Conservation (phyloP, 768 basidiomycete species). For the Coprinopsis marcescibilis region DNA sequence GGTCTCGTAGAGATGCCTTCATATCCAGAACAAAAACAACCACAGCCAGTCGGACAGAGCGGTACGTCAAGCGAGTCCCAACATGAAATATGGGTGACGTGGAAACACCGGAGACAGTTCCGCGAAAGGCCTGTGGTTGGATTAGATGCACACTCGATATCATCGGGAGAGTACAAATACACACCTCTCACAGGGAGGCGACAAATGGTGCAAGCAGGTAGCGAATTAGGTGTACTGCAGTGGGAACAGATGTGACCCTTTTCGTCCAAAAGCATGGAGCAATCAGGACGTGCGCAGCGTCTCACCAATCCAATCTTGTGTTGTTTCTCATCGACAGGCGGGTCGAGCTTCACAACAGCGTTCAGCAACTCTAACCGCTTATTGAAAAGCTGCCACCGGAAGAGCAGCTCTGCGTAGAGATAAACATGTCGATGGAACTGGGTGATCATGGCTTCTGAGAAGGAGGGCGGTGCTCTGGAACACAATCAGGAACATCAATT, state of each 20-base stretch:
- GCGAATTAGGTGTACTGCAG: slow-evolving; percentile 37
- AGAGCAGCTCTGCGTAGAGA: slow-evolving; percentile 70
- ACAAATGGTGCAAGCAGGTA: slow-evolving; percentile 64
- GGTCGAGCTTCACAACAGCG: slow-evolving; percentile 35
- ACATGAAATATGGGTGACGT: slow-evolving; percentile 63
- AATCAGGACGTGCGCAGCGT: slow-evolving; percentile 37
- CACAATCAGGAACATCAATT: slow-evolving; percentile 1
- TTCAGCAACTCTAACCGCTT: slow-evolving; percentile 75
- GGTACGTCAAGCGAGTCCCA: slow-evolving; percentile 47
- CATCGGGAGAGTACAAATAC: slow-evolving; percentile 8
- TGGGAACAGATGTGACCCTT: slow-evolving; percentile 35
- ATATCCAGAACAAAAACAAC: slow-evolving; percentile 44
- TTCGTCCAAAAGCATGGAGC: slow-evolving; percentile 28
- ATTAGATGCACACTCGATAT: slow-evolving; percentile 2
- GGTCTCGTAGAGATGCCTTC: slow-evolving; percentile 25
- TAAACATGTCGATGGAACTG: slow-evolving; percentile 51
- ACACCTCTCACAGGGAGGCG: slow-evolving; percentile 70
- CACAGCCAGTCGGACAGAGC: slow-evolving; percentile 63
- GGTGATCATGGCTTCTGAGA: slow-evolving; percentile 34
- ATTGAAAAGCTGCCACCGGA: slow-evolving; percentile 64
- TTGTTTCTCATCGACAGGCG: slow-evolving; percentile 14
- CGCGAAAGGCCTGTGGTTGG: slow-evolving; percentile 49
- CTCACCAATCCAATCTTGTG: slow-evolving; percentile 36
- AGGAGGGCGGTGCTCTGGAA: slow-evolving; percentile 21
- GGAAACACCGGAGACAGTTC: slow-evolving; percentile 56